phyloP scores from a whole-genome alignment of 2,329 filamentous ascomycete genomes.

The Seiridium unicorne region DNA sequence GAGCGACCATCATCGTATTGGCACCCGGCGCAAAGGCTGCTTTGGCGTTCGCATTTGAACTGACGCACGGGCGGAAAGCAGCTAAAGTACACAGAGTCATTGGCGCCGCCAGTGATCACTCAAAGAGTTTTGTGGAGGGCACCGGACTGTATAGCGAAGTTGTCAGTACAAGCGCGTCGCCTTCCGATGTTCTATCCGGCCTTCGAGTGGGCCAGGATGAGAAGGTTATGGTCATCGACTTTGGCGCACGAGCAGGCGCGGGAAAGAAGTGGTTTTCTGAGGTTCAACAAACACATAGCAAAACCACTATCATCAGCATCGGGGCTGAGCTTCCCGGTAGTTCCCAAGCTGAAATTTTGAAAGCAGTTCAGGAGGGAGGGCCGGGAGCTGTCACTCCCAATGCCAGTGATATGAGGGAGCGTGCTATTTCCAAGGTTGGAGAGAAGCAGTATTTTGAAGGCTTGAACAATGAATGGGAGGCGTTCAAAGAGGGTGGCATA shows the following conservation, averaged over 20 bases:
- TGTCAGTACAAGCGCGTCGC: conserved; percentile 15
- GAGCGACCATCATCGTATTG: conserved; percentile 30
- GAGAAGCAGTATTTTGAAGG: conserved; percentile 20
- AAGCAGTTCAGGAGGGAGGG: no score
- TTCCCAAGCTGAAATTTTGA: no score
- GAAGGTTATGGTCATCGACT: conserved; percentile 24
- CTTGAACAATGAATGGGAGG: conserved; percentile 16
- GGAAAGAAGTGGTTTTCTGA: conserved; percentile 17
- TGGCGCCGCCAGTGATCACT: conserved; percentile 22
- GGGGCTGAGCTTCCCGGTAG: no score
- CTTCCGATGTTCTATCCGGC: conserved; percentile 8
- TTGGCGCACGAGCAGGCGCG: conserved; percentile 23
- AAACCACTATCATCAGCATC: background rate
- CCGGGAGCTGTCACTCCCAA: conserved; percentile 3
- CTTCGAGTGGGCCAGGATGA: background rate
- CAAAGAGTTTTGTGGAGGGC: conserved; percentile 19
- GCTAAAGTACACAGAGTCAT: conserved; percentile 17
- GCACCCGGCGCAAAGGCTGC: conserved; percentile 28
- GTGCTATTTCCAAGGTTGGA: conserved; percentile 19
- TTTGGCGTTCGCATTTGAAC: conserved; percentile 16
- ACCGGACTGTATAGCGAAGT: conserved; percentile 23
- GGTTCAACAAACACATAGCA: conserved; percentile 7
- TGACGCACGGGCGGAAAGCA: conserved; percentile 9
- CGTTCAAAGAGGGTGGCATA: conserved; percentile 15
- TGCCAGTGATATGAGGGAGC: conserved; percentile 18